Conservation (phyloP, 768 basidiomycete species). For the Trichaptum fuscoviolaceum region DNA sequence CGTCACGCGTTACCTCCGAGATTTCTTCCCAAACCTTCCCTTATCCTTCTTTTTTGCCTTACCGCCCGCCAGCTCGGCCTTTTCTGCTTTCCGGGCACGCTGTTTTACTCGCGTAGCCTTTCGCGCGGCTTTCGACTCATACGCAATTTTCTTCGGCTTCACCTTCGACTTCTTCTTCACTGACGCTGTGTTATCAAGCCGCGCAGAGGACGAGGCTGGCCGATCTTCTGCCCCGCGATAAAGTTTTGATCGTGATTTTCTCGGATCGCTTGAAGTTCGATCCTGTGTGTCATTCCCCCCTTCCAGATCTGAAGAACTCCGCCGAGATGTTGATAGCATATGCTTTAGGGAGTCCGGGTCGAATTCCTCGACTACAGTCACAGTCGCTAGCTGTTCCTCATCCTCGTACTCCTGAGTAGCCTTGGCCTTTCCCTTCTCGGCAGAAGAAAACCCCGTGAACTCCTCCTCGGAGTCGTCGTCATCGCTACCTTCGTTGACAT, state of each 20-base stretch:
- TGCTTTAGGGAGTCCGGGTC: conserved; percentile 62
- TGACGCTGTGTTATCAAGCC: neutral
- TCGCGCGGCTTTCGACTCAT: conserved; percentile 68
- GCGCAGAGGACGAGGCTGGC: neutral
- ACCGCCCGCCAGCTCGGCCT: conserved; percentile 67
- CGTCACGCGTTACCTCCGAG: neutral
- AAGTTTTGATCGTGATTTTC: conserved; percentile 5
- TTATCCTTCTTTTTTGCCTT: conserved; percentile 41
- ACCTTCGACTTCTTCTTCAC: conserved; percentile 13
- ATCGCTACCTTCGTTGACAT: conserved; percentile 8
- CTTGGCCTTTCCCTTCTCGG: conserved; percentile 26
- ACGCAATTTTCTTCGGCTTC: conserved; percentile 45
- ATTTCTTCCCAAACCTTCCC: neutral
- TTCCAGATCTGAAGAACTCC: neutral
- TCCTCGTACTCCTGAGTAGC: conserved; percentile 62
- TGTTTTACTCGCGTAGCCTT: conserved; percentile 60
- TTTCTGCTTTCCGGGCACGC: conserved; percentile 56
- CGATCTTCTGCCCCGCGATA: neutral
- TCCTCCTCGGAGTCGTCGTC: conserved; percentile 43
- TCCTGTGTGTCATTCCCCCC: neutral
- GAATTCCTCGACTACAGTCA: conserved; percentile 90
- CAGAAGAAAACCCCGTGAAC: conserved; percentile 40
- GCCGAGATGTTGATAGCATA: conserved; percentile 25
- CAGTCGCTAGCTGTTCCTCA: conserved; percentile 81
- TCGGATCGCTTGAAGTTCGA: neutral